Base-by-base conservation (phyloP, 176 grass and related monocot genomes). In the Raddia guianensis region DNA sequence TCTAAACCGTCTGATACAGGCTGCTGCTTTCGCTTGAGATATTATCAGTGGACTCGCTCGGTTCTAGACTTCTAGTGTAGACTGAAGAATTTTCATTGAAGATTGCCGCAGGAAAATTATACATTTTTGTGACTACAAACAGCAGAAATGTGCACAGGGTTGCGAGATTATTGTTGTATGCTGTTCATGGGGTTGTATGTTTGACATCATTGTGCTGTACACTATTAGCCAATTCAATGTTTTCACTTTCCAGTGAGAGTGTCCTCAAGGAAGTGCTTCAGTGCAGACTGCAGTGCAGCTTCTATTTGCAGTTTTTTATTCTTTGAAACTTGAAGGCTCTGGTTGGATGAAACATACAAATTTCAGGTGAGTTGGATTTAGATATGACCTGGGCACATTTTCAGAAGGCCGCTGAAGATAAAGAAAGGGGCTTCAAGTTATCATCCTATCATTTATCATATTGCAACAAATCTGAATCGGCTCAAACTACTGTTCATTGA, bases 101-200 rank as follows among this genome's bases (percentile, higher is more conserved):
- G 40, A 52, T 73, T 43, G 46, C 10, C 43, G 7, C 49, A 42
- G 32, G 66, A 68, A 73, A 86, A 7, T 27, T 74, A 50, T 33
- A 19, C 45, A 33, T 44, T 77, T 76, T 89, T 77, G 87, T 45
- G 3, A 77, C 66, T 44, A 63, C 3, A 5, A 6, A 50, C 76
- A 55, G 43, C 21, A 57, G 72, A 68, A 72, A 89, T 66, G 46
- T 89, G 78, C 77, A 82, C 43, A 77, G 66, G 14, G 50, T 61
- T 72, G 49, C n/a, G 13, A 64, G 33, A 59, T n/a, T 65, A 59
- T 18, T 65, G 48, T 54, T 77, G 34, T 75, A 52, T 58, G 75
- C 4, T 88, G 86, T 68, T 49, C 54, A 76, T 81, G 50, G 14
- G 66, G 13, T 15, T 67, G 46, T 67, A 56, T 89, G 82, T 57